Conservation (phyloP, 1,139 yeast genomes). For the Candida mesenterica region DNA sequence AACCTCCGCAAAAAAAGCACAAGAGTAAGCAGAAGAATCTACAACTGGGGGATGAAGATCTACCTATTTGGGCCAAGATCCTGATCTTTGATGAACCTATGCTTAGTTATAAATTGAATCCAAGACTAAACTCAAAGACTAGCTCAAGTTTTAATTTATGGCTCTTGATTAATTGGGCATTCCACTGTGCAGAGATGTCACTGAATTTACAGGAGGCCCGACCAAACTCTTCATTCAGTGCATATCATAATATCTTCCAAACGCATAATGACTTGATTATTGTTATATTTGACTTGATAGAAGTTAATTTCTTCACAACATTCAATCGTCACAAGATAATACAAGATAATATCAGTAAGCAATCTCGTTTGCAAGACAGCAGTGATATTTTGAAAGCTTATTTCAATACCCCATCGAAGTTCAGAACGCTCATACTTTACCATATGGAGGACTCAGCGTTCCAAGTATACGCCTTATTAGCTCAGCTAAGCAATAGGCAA, state of each 20-base stretch:
- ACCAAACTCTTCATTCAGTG: conserved; percentile 18
- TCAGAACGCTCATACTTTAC: conserved; percentile 9
- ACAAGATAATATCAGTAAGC: conserved; percentile 3
- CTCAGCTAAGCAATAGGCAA: conserved; percentile 19
- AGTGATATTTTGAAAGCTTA: conserved; percentile 6
- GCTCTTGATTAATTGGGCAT: conserved; percentile 35
- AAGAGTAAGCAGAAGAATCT: conserved; percentile 1
- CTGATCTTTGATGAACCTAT: conserved; percentile 33
- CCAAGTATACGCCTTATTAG: conserved; percentile 16
- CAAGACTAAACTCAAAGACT: conserved; percentile 19
- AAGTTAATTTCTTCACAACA: conserved; percentile 17
- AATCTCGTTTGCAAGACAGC: not conserved
- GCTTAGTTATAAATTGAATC: conserved; percentile 24
- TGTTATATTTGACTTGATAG: conserved; percentile 23
- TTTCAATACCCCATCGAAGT: conserved; percentile 9
- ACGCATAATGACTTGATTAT: conserved; percentile 20
- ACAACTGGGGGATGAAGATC: not conserved
- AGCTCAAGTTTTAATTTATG: conserved; percentile 25
- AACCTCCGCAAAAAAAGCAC: not conserved
- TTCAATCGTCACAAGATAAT: conserved; percentile 9
- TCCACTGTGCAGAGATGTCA: conserved; percentile 32
- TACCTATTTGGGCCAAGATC: conserved; percentile 15
- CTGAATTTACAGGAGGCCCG: conserved; percentile 18
- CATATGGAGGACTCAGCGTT: conserved; percentile 13
- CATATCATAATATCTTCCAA: conserved; percentile 24